Base-by-base conservation (phyloP, 1,139 yeast genomes). In the Starmera stellimalicola region DNA sequence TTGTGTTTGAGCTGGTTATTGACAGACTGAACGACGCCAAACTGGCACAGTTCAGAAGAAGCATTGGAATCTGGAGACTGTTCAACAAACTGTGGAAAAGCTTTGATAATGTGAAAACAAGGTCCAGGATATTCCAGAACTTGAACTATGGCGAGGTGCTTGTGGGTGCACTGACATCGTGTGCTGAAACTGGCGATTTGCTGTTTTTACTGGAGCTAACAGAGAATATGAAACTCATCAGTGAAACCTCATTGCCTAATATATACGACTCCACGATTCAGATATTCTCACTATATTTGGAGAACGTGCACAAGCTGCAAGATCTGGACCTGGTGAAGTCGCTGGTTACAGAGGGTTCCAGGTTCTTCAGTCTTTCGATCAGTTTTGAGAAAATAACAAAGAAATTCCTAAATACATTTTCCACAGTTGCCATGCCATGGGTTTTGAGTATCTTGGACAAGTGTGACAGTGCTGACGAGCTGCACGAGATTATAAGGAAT, bases 1-100 rank as follows among this genome's bases (percentile, higher is more conserved):
- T 85, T 37, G 57, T 84, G 3, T 59, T 81, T 27, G 88, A 81
- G 35, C 65, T 87, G 45, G 44, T 81, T 3, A 62, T 76, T 40
- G 93, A 83, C 47, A 64, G 88, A 43, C 55, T 84, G 44, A 68
- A 69, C 38, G 84, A 77, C 49, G 38, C 51, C 36, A 51, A 58
- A 37, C 40, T 62, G 36, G 45, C 52, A 3, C 41, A 50, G 5
- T 76, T 76, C 64, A 73, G 68, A 45, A 51, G 41, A 11, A 54
- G 59, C 33, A 35, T 51, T 0, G 48, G 52, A 3, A 55, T 68
- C 1, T 79, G 88, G 85, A 36, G 38, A 4, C 51, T 76, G 29
- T 62, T 73, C 37, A 47, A 51, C 29, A 48, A 48, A 14, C 51
- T 64, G 25, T 75, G 79, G 75, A 27, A 27, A 0, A 22, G 32